Conservation (phyloP, 345 rosid genomes). For the Psidium friedrichsthalianum region DNA sequence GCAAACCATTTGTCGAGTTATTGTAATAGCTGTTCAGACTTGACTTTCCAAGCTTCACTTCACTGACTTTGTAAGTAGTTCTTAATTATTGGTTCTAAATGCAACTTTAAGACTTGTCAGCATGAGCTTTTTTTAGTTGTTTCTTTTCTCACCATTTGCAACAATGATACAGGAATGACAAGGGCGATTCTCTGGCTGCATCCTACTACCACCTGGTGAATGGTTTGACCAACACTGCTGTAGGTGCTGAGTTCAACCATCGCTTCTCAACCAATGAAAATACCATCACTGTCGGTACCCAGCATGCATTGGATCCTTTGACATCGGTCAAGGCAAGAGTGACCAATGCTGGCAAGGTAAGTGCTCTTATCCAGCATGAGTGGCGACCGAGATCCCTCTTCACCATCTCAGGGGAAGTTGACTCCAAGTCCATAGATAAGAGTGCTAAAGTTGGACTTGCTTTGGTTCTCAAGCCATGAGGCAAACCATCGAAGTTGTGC, state of each 20-base stretch:
- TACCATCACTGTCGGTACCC: slow-evolving; percentile 68
- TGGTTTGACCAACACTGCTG: slow-evolving; percentile 46
- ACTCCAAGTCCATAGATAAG: slow-evolving; percentile 75
- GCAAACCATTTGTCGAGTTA: too few species aligned
- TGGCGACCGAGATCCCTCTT: slow-evolving; percentile 78
- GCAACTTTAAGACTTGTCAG: background rate
- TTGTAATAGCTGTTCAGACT: too few species aligned
- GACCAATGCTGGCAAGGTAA: slow-evolving; percentile 60
- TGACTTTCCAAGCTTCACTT: too few species aligned
- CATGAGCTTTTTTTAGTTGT: background rate
- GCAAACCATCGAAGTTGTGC: background rate
- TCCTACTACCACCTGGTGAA: slow-evolving; percentile 73
- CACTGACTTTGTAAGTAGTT: slow-evolving; percentile 56
- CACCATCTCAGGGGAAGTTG: slow-evolving; percentile 82
- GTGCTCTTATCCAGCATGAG: slow-evolving; percentile 82
- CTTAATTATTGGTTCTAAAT: background rate
- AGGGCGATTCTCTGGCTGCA: slow-evolving; percentile 52
- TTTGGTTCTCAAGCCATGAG: slow-evolving; percentile 69
- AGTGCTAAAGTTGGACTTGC: slow-evolving; percentile 80
- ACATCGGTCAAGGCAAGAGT: slow-evolving; percentile 66
- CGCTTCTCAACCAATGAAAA: slow-evolving; percentile 66
- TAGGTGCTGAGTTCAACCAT: slow-evolving; percentile 76
- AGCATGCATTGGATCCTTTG: slow-evolving; percentile 65
- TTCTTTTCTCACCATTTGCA: background rate
- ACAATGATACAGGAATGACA: slow-evolving; percentile 52